Base-by-base conservation (phyloP, 108 stramenopile genomes). In the Ochromonas danica region DNA sequence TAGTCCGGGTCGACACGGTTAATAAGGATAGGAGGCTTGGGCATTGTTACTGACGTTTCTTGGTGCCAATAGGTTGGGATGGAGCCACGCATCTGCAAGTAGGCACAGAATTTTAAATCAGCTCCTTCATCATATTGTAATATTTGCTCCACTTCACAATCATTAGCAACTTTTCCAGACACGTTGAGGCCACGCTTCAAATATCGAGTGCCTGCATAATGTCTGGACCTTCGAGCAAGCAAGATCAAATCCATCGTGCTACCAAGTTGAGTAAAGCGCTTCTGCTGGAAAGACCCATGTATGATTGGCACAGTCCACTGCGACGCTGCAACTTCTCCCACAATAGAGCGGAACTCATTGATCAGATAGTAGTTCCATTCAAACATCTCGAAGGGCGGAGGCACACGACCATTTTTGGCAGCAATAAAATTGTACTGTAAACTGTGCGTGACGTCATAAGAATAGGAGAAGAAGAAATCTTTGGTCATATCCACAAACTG, bases 31-130 rank as follows among this genome's bases (percentile, higher is more conserved):
- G 96, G 96, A 0, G 98, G 98, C 71, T 97, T 96, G 27, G 98
- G 96, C 88, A 95, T 91, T 0, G 95, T 93, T 10, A 97, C 90
- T 45, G 86, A 89, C 30, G 90, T 90, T 78, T 95, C 95, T 85
- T 99, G 98, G 0, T 93, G 92, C 98, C 98, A 99, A 81, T 88
- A 97, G 1, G 94, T 96, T 22, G 98, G 98, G 77, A 97, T 96
- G 38, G 92, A 93, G 0, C 96, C 96, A 0, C 98, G 91, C 40
- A 97, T 91, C 81, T 99, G 98, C 70, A 97, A 79, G 71, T 83
- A 97, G 0, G 92, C 90, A 0, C 92, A 91, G 80, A 97, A 94
- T 0, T 88, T 85, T 14, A 93, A 94, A 63, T 93, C 89, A 10
- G 74, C 40, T 39, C 86, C 89, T n/a, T 89, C 87, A 79, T 95